Conservation (phyloP, 2,329 filamentous ascomycete species). For the Neophaeococcomyces mojaviensis region DNA sequence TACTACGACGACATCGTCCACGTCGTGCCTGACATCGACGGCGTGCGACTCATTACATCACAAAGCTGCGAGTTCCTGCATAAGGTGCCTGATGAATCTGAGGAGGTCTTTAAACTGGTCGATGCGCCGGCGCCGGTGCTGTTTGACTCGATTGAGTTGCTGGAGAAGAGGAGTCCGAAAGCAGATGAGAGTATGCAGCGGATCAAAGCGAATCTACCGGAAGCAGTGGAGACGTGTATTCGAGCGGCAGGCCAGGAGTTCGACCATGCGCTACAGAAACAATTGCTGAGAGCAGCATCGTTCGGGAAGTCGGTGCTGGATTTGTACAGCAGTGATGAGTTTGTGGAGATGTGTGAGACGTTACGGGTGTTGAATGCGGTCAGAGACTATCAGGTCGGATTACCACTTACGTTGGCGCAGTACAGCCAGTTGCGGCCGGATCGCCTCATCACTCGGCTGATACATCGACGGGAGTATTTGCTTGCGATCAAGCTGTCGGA, state of each 20-base stretch:
- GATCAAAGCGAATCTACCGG: constrained; percentile 77
- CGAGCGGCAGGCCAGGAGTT: constrained; percentile 91
- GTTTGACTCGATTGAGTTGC: constrained; percentile 80
- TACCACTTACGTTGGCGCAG: constrained; percentile 88
- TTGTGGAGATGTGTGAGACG: constrained; percentile 96
- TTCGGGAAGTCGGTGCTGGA: constrained; percentile 97
- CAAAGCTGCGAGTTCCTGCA: constrained; percentile 97
- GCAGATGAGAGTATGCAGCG: constrained; percentile 96
- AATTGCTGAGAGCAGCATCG: constrained; percentile 88
- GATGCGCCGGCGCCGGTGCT: constrained; percentile 88
- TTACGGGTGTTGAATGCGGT: constrained; percentile 87
- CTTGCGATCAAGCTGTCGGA: constrained; percentile 81
- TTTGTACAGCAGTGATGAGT: constrained; percentile 96
- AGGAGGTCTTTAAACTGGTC: constrained; percentile 81
- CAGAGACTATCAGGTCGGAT: constrained; percentile 80
- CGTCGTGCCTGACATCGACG: constrained; percentile 78
- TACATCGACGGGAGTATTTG: constrained; percentile 85
- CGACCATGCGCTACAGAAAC: constrained; percentile 85
- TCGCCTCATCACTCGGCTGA: constrained; percentile 72
- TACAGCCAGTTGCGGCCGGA: constrained; percentile 87
- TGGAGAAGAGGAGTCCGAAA: constrained; percentile 91
- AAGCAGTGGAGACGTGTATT: constrained; percentile 89
- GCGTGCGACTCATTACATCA: constrained; percentile 82
- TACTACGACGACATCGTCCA: constrained; percentile 91
- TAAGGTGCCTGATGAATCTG: constrained; percentile 76